These are phyloP conservation scores for Raphanus sativus DNA, from an alignment of 345 rosid species.

Conservation along the genomic window DNA sequence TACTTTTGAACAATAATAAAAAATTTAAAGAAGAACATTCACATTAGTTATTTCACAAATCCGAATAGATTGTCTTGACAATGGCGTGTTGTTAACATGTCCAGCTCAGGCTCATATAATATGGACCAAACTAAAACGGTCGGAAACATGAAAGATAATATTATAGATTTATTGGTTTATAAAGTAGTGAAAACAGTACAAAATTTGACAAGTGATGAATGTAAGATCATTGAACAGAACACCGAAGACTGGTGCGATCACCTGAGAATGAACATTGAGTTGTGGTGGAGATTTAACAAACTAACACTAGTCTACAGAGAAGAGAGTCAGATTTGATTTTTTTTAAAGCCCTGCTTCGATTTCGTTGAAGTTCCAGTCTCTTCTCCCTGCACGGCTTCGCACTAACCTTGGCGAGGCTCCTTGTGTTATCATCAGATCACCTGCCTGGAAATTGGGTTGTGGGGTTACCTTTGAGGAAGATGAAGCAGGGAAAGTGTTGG, in stretches of 20 bases:
- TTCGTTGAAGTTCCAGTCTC: constrained; percentile 96
- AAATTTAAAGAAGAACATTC: not conserved
- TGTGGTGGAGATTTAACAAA: constrained; percentile 4
- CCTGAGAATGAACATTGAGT: constrained; percentile 1
- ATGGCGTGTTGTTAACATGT: not conserved
- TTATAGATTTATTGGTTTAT: constrained; percentile 20
- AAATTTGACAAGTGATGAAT: constrained; percentile 8
- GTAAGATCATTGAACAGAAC: not conserved
- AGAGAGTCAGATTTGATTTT: not conserved
- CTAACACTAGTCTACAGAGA: constrained; percentile 31
- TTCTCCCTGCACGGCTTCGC: constrained; percentile 84
- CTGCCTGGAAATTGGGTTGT: constrained; percentile 55
- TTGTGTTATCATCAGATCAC: constrained; percentile 32
- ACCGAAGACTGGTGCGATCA: not conserved
- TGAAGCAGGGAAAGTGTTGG: constrained; percentile 40
- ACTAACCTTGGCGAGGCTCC: constrained; percentile 76
- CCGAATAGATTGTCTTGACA: not conserved
- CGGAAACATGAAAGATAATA: not conserved
- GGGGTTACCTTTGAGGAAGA: constrained; percentile 85
- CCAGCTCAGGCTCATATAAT: not conserved
- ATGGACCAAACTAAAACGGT: not conserved
- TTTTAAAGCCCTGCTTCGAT: constrained; percentile 48
- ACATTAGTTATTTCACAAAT: not conserved
- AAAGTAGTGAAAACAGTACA: constrained; percentile 7
- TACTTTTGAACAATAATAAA: not conserved